These are phyloP conservation scores for Aphanomyces cochlioides DNA, from an alignment of 352 stramenopile genomes.

Conservation along the genomic window DNA sequence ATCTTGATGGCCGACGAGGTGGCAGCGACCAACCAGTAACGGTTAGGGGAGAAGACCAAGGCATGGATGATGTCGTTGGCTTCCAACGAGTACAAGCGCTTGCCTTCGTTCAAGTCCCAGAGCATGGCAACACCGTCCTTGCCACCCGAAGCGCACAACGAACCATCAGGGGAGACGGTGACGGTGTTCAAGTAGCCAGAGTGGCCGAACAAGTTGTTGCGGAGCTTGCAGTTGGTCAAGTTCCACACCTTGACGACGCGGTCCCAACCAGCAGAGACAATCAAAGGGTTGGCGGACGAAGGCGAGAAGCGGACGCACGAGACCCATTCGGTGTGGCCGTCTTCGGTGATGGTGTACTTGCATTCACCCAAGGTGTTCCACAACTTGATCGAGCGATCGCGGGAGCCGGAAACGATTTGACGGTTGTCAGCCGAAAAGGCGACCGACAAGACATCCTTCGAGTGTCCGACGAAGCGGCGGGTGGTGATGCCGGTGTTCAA, in stretches of 20 bases:
- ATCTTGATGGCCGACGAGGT: slow-evolving; percentile 99
- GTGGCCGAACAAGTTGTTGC: slow-evolving; percentile 99
- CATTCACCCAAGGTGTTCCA: slow-evolving; percentile 99
- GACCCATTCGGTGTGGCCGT: slow-evolving; percentile 99
- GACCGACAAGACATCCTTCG: slow-evolving; percentile 99
- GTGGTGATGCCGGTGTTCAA: slow-evolving; percentile 99
- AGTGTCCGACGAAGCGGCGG: slow-evolving; percentile 98
- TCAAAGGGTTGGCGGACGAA: slow-evolving; percentile 93
- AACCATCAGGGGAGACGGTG: slow-evolving; percentile 99
- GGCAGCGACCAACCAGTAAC: slow-evolving; percentile 99
- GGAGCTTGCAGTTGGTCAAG: slow-evolving; percentile 98
- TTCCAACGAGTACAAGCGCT: slow-evolving; percentile 99
- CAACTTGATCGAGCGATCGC: slow-evolving; percentile 99
- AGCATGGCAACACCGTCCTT: slow-evolving; percentile 99
- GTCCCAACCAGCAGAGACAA: slow-evolving; percentile 99
- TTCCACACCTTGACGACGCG: slow-evolving; percentile 99
- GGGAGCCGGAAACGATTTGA: slow-evolving; percentile 99
- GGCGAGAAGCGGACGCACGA: slow-evolving; percentile 99
- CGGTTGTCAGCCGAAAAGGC: slow-evolving; percentile 99
- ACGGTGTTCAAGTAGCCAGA: slow-evolving; percentile 99
- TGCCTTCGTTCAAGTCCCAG: slow-evolving; percentile 99
- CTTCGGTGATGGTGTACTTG: slow-evolving; percentile 98
- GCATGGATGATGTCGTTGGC: slow-evolving; percentile 96
- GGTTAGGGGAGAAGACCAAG: slow-evolving; percentile 99
- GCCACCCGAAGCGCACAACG: slow-evolving; percentile 97